These are phyloP conservation scores for Angophora floribunda DNA, from an alignment of 345 rosid species.

Conservation along the genomic window DNA sequence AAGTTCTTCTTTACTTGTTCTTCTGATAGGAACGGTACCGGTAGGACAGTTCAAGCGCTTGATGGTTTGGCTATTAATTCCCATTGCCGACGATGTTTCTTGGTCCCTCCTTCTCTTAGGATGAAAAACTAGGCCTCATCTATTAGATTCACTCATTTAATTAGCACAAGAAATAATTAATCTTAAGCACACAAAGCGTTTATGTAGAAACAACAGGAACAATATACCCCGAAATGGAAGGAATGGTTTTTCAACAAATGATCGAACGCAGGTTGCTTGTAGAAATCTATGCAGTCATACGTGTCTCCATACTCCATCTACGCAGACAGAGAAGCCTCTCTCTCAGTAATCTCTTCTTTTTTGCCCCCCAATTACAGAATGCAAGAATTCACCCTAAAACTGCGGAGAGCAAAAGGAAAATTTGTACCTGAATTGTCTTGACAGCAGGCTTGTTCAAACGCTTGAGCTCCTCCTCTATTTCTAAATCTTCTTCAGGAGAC, in stretches of 20 bases:
- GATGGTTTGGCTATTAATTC: not conserved
- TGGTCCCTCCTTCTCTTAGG: not conserved
- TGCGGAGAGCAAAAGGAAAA: not conserved
- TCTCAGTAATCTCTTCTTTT: not conserved
- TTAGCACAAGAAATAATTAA: not conserved
- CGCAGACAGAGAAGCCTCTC: no score
- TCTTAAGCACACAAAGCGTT: not conserved
- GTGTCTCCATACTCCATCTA: conserved; percentile 1
- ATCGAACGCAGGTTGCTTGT: conserved; percentile 8
- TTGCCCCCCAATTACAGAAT: not conserved
- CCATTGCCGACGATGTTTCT: not conserved
- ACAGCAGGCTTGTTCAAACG: conserved; percentile 5
- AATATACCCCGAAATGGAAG: not conserved
- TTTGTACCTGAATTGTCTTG: conserved; percentile 8
- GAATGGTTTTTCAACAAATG: conserved; percentile 2
- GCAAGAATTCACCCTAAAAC: not conserved
- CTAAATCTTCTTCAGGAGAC: conserved; percentile 12
- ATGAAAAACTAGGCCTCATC: conserved; percentile 14
- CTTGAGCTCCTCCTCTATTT: conserved; percentile 15
- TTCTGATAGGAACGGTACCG: conserved; percentile 26
- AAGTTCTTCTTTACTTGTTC: conserved; percentile 17
- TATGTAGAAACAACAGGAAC: not conserved
- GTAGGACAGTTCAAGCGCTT: conserved; percentile 17
- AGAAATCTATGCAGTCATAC: not conserved
- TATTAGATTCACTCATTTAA: not conserved